Evolutionary conservation across 805 yeast species (phyloP), one percentile per base, ranked within the genome.

Genomic region (Wickerhamiella brachini): DNA sequence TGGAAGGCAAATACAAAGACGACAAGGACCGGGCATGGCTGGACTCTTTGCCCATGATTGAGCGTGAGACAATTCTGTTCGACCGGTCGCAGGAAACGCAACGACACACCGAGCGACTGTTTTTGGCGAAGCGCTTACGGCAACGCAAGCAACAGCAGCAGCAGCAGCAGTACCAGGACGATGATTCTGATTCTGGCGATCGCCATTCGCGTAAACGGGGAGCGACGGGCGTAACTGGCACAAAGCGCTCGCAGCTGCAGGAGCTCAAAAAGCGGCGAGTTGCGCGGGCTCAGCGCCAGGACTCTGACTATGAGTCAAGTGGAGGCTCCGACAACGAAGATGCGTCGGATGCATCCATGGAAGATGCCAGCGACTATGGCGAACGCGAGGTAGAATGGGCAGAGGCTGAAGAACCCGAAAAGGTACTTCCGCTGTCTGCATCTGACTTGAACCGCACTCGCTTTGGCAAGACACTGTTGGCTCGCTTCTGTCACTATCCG

Each of bases 11-110:
- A 62, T 93, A 81, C 71, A 85, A 81, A 60, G 83, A 88, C 66
- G 95, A 80, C 50, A 73, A 71, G 8, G 99, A 93, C 67, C 76
- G 85, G 54, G 79, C 70, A 1, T 66, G 71, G 50, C 71, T 62
- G 13, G 52, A 74, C 47, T 64, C 72, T 0, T 75, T 93, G 80
- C 95, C 90, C 51, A 98, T 93, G 71, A 78, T 93, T 65, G 85
- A 85, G 61, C 83, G 97, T 62, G 98, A 93, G 71, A 81, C 84
- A 59, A 78, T 88, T 51, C 75, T 93, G 51, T 93, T 86, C 60
- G 97, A 90, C 51, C 85, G 99, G 67, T 78, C 86, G 8, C 96
- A 88, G 68, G 94, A 85, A 55, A 78, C 86, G 80, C 95, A 90
- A 66, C 80, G 84, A 57, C 89, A 74, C 68, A 81, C 85, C 53